Conservation (phyloP, 2,329 filamentous ascomycete species). For the Paecilomyces variotii region DNA sequence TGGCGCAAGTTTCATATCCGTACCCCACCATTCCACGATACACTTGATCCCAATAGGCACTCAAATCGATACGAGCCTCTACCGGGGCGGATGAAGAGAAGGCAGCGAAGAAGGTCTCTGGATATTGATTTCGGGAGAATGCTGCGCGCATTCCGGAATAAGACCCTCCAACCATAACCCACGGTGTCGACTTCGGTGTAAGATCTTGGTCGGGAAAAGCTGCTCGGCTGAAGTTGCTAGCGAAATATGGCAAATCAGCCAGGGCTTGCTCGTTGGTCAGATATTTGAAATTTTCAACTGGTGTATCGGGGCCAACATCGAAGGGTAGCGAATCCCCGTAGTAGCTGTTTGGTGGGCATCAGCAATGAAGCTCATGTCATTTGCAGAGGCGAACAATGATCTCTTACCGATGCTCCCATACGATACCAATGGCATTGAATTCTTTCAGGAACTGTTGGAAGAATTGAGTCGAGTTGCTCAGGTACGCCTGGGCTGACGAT, state of each 20-base stretch:
- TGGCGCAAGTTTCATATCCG: conserved; percentile 43
- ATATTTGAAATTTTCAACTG: conserved; percentile 33
- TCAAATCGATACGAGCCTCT: conserved; percentile 43
- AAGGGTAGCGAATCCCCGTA: conserved; percentile 36
- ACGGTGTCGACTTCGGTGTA: conserved; percentile 34
- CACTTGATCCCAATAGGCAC: conserved; percentile 44
- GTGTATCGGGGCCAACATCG: conserved; percentile 25
- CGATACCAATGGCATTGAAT: conserved; percentile 30
- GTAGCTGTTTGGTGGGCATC: conserved; percentile 21
- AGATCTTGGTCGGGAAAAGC: conserved; percentile 26
- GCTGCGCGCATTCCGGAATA: conserved; percentile 39
- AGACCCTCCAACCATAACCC: conserved; percentile 41
- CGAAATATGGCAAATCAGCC: conserved; percentile 39
- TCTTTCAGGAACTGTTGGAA: conserved; percentile 25
- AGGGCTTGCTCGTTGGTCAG: conserved; percentile 37
- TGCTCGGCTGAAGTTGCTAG: conserved; percentile 28
- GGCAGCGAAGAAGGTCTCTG: conserved; percentile 33
- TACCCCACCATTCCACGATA: conserved; percentile 42
- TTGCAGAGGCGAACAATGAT: conserved; percentile 13
- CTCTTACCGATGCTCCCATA: conserved; percentile 37
- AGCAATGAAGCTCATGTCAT: background rate
- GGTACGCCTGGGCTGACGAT: conserved; percentile 30
- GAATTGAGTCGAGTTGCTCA: conserved; percentile 21
- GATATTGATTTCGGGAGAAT: conserved; percentile 36
- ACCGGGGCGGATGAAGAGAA: conserved; percentile 38